Base-by-base conservation (phyloP, 2,329 filamentous ascomycete species). In the Penicillium olsonii region DNA sequence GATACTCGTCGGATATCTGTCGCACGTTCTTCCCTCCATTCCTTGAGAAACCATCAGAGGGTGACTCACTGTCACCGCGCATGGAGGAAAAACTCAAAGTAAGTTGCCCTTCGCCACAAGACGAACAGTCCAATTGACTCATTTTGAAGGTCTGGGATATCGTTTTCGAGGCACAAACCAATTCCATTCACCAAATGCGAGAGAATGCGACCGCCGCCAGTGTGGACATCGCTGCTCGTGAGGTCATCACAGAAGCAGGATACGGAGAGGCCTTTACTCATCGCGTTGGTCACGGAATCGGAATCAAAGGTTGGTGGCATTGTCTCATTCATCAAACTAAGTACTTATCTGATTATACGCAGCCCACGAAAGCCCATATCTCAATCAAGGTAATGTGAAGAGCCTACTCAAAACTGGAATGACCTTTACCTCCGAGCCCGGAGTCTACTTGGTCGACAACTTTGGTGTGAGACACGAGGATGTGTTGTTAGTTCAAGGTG, bases 1-100 rank as follows among this genome's bases (percentile, higher is more conserved):
- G 84, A 4, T 86, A 86, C 63, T 83, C 79, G 4, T 85, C 81
- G 2, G 82, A 87, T 55, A 82, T 86, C 7, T 84, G 80, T 58
- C 78, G 84, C 14, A 84, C 80, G 37, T 86, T 86, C 68, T 82
- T 84, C 63, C 62, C 64, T 19, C 69, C 63, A 8, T 72, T 67
- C 54, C 68, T 61, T 22, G 57, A 53, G n/a, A 63, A 60, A 41
- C 66, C 66, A 3, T 22, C 10, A 3, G 43, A 52, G 10, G 29
- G 41, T 14, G 42, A 37, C 1, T 11, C 48, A 3, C 41, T 64
- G 7, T 55, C 64, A 3, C 42, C 60, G 3, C 33, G 29, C 6
- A 50, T 67, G 35, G 45, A 61, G 19, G 78, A 84, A 57, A 84
- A 85, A 60, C 62, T 82, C 5, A 56, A 62, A 48, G 56, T 56